Evolutionary conservation across 495 filamentous ascomycete species (phyloP).

Genomic region (Evernia prunastri): DNA sequence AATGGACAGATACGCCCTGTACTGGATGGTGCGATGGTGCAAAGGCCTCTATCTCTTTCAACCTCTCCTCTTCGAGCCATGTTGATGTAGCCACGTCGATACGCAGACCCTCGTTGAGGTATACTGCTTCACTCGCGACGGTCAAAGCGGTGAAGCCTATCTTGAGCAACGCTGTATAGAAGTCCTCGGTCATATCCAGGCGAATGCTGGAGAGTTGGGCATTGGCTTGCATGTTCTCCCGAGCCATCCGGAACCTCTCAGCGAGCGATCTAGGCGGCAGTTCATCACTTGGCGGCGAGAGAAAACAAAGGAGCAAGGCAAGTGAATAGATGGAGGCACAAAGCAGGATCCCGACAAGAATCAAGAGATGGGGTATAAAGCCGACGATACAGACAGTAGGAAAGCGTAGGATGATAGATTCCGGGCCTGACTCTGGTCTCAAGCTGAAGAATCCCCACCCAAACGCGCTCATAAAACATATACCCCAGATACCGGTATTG

Average conservation of each 20-base stretch:
- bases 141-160: conserved; percentile 81
- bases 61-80: conserved; percentile 83
- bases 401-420: conserved; percentile 58
- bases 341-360: conserved; percentile 66
- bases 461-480: conserved; percentile 79
- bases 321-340: conserved; percentile 70
- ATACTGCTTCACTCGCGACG: conserved; percentile 91
- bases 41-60: conserved; percentile 52
- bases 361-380: conserved; percentile 85
- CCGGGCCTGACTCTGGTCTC: conserved; percentile 30
- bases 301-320: conserved; percentile 67
- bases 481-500: conserved; percentile 81
- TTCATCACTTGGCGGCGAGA: conserved; percentile 52
- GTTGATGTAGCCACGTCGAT: conserved; percentile 72
- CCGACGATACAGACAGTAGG: conserved; percentile 93
- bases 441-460: conserved; percentile 61
- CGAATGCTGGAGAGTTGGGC: conserved; percentile 71
- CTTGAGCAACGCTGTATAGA: conserved; percentile 83
- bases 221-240: conserved; percentile 87
- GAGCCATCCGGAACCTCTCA: conserved; percentile 56
- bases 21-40: conserved; percentile 37
- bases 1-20: conserved; percentile 33
- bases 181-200: conserved; percentile 81
- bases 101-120: conserved; percentile 79
- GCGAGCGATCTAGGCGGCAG: conserved; percentile 37